Evolutionary conservation across 768 basidiomycete species (phyloP).

Genomic region (Cubamyces lactineus): DNA sequence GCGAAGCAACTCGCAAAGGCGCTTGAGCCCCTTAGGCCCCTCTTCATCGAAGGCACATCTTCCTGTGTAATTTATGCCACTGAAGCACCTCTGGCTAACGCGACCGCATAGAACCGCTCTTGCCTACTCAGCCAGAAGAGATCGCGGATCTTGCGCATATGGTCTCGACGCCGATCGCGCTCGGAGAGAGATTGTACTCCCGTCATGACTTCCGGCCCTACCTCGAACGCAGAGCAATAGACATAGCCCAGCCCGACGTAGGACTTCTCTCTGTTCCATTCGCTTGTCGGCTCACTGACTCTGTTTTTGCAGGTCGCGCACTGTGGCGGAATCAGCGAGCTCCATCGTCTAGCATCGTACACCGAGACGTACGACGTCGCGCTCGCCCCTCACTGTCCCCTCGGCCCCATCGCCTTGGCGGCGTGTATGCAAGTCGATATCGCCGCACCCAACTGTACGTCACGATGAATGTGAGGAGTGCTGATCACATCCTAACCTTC

Average conservation of each 20-base stretch:
- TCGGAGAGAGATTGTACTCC: conserved; percentile 67
- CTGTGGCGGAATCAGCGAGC: conserved; percentile 63
- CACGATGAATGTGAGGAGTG: neutral
- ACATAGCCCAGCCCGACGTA: conserved; percentile 73
- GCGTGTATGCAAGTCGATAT: conserved; percentile 69
- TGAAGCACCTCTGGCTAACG: neutral
- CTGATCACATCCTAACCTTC: neutral
- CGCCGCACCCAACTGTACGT: conserved; percentile 60
- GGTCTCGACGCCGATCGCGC: conserved; percentile 62
- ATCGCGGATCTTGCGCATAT: conserved; percentile 58
- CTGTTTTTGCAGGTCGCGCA: conserved; percentile 49
- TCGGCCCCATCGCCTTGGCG: conserved; percentile 72
- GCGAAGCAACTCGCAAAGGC: conserved; percentile 67
- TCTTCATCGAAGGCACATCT: conserved; percentile 63
- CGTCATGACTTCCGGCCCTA: conserved; percentile 67
- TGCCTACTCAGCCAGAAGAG: conserved; percentile 63
- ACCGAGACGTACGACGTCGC: conserved; percentile 74
- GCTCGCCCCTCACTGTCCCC: conserved; percentile 71
- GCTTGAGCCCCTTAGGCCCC: conserved; percentile 59
- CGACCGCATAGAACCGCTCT: conserved; percentile 49
- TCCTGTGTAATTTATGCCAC: neutral
- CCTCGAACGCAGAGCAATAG: conserved; percentile 63
- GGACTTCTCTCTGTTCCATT: conserved; percentile 17
- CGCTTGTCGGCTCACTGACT: too few relatives aligned
- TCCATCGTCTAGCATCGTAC: conserved; percentile 58